Evolutionary conservation across 768 basidiomycete genomes (phyloP), one percentile per base, ranked within the genome.

Genomic region (Gyrodon lividus): DNA sequence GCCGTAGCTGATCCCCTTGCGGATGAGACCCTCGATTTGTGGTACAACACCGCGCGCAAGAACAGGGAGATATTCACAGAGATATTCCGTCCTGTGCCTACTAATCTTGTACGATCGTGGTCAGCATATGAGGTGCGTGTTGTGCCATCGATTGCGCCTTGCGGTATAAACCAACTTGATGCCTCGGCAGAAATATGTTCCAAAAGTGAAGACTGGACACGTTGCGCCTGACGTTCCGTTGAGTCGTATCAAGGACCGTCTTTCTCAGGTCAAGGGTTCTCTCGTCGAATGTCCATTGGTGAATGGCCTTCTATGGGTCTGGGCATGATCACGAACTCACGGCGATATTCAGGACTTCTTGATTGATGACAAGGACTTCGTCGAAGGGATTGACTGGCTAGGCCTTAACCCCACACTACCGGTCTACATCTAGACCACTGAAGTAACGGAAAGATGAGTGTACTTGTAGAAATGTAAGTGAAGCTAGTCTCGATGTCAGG

Each of bases 31-130:
- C 59, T 80, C 6, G 53, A 72, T 7, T 70, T 93, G 6, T 86
- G 86, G 84, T 77, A 74, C 35, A 74, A 72, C 31, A 93, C 89
- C 0, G 94, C 92, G 16, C 76, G 78, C 52, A 79, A 71, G 72
- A 98, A 98, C 66, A 76, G 91, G 48, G 87, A 89, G 64, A 77
- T 94, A 49, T 96, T 92, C 59, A 85, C 87, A 5, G 89, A 92
- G 70, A 60, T 94, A 26, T 97, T 96, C 77, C 78, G 84, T 35
- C 85, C 89, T n/a, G 82, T 92, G 14, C 92, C 93, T 4, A 87
- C 84, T 12, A 92, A 97, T 70, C 69, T 87, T 23, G 87, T 95
- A 44, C 77, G 84, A 55, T 77, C 77, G 50, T 94, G 90, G 92
- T 71, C 78, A 8, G 80, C 82, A 5, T 96, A 94, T 64, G 84